Percentiles rank a stretch among this genome's conserved stretches.
These are phyloP conservation scores for Globisporangium perplexum DNA, from an alignment of 352 stramenopile species.

Conservation along the genomic window DNA sequence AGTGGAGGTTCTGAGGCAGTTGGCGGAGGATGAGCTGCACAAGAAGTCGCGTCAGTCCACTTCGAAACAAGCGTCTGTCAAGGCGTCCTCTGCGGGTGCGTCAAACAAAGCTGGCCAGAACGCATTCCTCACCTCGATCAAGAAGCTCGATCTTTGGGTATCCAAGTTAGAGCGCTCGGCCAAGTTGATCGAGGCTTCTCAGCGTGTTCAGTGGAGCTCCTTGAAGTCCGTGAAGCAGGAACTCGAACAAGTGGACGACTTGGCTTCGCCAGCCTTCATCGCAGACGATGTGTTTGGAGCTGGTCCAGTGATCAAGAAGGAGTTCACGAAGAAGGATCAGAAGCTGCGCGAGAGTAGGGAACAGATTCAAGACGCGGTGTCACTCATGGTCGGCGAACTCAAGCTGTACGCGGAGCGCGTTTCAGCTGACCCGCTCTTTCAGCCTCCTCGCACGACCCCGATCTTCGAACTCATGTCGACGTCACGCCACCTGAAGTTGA, in stretches of 20 bases:
- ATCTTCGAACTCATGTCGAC: slow-evolving; percentile 70
- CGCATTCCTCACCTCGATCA: slow-evolving; percentile 72
- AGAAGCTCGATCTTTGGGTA: slow-evolving; percentile 75
- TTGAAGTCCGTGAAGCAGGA: slow-evolving; percentile 26
- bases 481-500: slow-evolving; percentile 64
- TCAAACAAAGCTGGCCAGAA: slow-evolving; percentile 50
- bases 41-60: slow-evolving; percentile 25
- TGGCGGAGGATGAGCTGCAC: slow-evolving; percentile 64
- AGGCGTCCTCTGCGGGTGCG: neutral
- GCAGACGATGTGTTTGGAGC: slow-evolving; percentile 50
- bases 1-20: slow-evolving; percentile 43
- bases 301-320: slow-evolving; percentile 62
- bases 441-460: slow-evolving; percentile 39
- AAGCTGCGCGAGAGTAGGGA: slow-evolving; percentile 51
- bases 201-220: slow-evolving; percentile 62
- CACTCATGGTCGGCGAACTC: slow-evolving; percentile 63
- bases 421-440: slow-evolving; percentile 39
- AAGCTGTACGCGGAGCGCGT: slow-evolving; percentile 53
- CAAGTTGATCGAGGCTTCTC: slow-evolving; percentile 72
- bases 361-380: slow-evolving; percentile 49
- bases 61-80: slow-evolving; percentile 6
- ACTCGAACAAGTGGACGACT: slow-evolving; percentile 19
- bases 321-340: slow-evolving; percentile 72
- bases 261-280: slow-evolving; percentile 16
- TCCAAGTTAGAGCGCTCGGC: slow-evolving; percentile 62